phyloP scores from a whole-genome alignment of 257 asterid genomes.

The Solanum tarapatanum region DNA sequence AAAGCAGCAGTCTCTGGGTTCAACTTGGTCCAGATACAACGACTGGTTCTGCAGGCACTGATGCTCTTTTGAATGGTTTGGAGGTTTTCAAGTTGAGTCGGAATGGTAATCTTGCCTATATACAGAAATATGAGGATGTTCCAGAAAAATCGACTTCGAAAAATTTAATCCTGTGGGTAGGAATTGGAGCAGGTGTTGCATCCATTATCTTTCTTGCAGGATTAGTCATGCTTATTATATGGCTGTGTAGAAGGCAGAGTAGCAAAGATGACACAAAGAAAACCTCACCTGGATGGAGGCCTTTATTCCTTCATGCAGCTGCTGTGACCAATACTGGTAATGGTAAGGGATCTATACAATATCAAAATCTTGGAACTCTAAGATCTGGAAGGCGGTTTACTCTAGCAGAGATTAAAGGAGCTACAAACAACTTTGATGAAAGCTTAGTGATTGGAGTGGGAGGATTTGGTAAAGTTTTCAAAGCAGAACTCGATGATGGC shows the following conservation, averaged over 20 bases:
- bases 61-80: conserved; percentile 72
- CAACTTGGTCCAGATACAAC: conserved; percentile 75
- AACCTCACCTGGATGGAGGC: conserved; percentile 49
- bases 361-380: conserved; percentile 24
- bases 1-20: conserved; percentile 44
- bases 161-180: conserved; percentile 43
- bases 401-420: conserved; percentile 50
- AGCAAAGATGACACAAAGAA: conserved; percentile 30
- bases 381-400: conserved; percentile 68
- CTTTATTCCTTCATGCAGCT: conserved; percentile 39
- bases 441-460: conserved; percentile 74
- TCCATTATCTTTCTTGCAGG: conserved; percentile 38
- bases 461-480: conserved; percentile 81
- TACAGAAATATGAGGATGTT: conserved; percentile 27
- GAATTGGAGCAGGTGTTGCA: conserved; percentile 56
- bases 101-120: conserved; percentile 55
- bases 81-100: conserved; percentile 81
- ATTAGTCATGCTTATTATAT: conserved; percentile 9
- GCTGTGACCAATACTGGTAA: conserved; percentile 21
- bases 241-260: conserved; percentile 35
- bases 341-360: conserved; percentile 23
- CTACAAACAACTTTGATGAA: conserved; percentile 62
- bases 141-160: conserved; percentile 25
- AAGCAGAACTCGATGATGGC: conserved; percentile 55
- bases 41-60: conserved; percentile 58